A percentile compares a stretch with the other conserved stretches of the same genome.
Evolutionary conservation across 2,329 filamentous ascomycete species (phyloP).

Genomic region (Fusarium sp.): DNA sequence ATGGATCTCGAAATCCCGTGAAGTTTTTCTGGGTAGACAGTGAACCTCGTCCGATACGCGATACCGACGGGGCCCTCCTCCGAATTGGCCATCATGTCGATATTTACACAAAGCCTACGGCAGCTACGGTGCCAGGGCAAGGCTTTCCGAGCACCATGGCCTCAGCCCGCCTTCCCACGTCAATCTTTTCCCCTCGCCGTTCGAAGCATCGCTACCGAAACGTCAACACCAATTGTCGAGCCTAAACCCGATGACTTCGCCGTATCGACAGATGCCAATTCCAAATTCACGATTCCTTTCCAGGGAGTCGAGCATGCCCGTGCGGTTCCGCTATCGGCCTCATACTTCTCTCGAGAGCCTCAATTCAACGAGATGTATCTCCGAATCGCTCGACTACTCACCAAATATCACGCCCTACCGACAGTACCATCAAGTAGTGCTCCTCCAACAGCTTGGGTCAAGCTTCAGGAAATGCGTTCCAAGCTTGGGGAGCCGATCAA

Average conservation of each 20-base stretch:
- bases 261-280: conserved; percentile 32
- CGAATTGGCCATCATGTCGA: conserved; percentile 52
- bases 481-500: conserved; percentile 79
- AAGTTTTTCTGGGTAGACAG: conserved; percentile 47
- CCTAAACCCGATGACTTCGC: conserved; percentile 30
- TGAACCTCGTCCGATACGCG: conserved; percentile 41
- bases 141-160: conserved; percentile 49
- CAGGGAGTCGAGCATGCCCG: conserved; percentile 68
- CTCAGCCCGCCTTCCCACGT: conserved; percentile 43
- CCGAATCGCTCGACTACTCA: conserved; percentile 76
- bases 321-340: conserved; percentile 84
- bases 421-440: conserved; percentile 73
- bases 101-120: conserved; percentile 52
- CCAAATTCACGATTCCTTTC: conserved; percentile 48
- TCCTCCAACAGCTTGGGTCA: conserved; percentile 83
- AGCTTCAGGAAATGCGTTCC: conserved; percentile 79
- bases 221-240: conserved; percentile 27
- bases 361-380: conserved; percentile 89
- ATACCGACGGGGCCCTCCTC: conserved; percentile 44
- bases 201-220: conserved; percentile 47
- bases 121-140: conserved; percentile 53
- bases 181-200: conserved; percentile 44
- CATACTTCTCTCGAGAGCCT: conserved; percentile 93
- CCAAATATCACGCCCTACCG: conserved; percentile 80
- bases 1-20: conserved; percentile 33